Evolutionary conservation across 306 rosid species (phyloP).

Genomic region (Oemleria cerasiformis): DNA sequence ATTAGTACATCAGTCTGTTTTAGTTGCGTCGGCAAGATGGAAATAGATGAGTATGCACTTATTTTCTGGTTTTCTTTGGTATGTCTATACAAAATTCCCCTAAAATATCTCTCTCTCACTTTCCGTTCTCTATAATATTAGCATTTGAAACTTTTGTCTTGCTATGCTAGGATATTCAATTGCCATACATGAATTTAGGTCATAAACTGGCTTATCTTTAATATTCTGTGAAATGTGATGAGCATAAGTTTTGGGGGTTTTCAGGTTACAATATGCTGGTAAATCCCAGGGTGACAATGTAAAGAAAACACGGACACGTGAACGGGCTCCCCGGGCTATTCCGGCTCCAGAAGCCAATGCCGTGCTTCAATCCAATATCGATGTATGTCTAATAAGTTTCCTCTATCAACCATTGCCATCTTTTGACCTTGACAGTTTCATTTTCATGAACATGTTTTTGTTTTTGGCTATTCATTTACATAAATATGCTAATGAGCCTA

Average conservation of each 20-base stretch:
- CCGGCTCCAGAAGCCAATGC: slow-evolving; percentile 95
- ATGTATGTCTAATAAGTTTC: slow-evolving; percentile 49
- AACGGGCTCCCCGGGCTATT: slow-evolving; percentile 54
- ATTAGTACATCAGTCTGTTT: not conserved
- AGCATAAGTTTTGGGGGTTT: slow-evolving; percentile 27
- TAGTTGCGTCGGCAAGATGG: not conserved
- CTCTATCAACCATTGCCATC: slow-evolving; percentile 13
- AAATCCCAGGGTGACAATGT: slow-evolving; percentile 65
- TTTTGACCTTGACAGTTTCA: slow-evolving; percentile 3
- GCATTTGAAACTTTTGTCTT: not conserved
- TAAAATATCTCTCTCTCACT: not conserved
- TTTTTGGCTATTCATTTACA: not conserved
- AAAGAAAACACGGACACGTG: slow-evolving; percentile 67
- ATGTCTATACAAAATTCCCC: not conserved
- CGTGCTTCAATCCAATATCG: slow-evolving; percentile 78
- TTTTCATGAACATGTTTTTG: slow-evolving; percentile 15
- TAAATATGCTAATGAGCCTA: not conserved
- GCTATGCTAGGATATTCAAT: not conserved
- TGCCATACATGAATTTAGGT: not conserved
- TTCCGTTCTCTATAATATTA: not conserved
- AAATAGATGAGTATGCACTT: not conserved
- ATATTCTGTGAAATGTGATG: slow-evolving; percentile 6
- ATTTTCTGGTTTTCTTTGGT: not conserved
- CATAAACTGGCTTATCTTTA: not conserved
- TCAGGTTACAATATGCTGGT: slow-evolving; percentile 68